Conservation (phyloP, 2,329 filamentous ascomycete genomes). For the Fusarium coffeatum region DNA sequence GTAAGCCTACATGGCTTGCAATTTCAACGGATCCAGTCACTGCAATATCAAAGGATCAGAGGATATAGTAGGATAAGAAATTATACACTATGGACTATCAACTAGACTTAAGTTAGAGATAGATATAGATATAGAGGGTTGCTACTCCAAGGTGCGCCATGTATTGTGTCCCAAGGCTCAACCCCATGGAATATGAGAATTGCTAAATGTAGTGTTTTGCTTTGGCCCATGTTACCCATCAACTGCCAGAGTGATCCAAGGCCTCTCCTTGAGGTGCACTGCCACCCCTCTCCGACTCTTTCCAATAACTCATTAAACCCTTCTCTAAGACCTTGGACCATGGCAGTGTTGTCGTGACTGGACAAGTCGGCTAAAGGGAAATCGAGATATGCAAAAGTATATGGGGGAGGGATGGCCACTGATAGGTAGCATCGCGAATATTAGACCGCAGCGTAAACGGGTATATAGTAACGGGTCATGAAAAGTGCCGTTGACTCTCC, state of each 20-base stretch:
- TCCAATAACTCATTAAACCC: slow-evolving; percentile 17
- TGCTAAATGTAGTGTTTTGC: slow-evolving; percentile 43
- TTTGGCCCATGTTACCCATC: slow-evolving; percentile 36
- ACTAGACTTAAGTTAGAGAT: slow-evolving; percentile 7
- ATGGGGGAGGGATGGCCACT: slow-evolving; percentile 35
- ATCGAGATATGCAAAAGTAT: slow-evolving; percentile 26
- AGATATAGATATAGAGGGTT: slow-evolving; percentile 46
- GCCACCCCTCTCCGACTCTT: slow-evolving; percentile 28
- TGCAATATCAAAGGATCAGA: slow-evolving; percentile 8
- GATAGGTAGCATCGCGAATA: slow-evolving; percentile 46
- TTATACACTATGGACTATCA: slow-evolving; percentile 54
- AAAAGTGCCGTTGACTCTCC: slow-evolving; percentile 39
- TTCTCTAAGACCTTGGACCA: slow-evolving; percentile 39
- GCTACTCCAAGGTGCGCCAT: slow-evolving; percentile 46
- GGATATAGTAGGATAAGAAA: slow-evolving; percentile 44
- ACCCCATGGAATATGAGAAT: slow-evolving; percentile 41
- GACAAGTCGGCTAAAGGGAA: slow-evolving; percentile 20
- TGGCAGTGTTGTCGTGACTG: slow-evolving; percentile 32
- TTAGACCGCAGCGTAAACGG: slow-evolving; percentile 48
- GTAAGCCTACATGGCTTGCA: background rate
- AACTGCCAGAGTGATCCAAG: slow-evolving; percentile 44
- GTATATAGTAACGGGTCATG: slow-evolving; percentile 48
- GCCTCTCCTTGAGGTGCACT: slow-evolving; percentile 38
- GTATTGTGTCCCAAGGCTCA: slow-evolving; percentile 40
- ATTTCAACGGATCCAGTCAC: background rate